These are phyloP conservation scores for Boletus reticuloceps DNA, from an alignment of 768 basidiomycete species.

Conservation along the genomic window DNA sequence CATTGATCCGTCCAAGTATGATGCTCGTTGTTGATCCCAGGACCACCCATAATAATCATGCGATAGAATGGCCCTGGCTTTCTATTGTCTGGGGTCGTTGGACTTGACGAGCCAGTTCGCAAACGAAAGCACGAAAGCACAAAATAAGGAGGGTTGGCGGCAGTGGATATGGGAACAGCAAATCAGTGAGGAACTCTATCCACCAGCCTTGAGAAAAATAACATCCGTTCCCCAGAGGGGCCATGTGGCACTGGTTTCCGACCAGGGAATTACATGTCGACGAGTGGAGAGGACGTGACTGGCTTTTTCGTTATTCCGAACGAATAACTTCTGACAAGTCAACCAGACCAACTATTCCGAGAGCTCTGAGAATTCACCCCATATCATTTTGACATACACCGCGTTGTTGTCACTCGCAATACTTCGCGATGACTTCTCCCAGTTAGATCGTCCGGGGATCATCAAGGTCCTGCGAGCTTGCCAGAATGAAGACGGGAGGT, in stretches of 20 bases:
- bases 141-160: slow-evolving; percentile 62
- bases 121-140: slow-evolving; percentile 38
- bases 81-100: slow-evolving; percentile 84
- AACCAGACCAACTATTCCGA: slow-evolving; percentile 39
- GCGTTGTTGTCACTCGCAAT: slow-evolving; percentile 81
- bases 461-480: slow-evolving; percentile 64
- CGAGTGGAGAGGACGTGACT: slow-evolving; percentile 21
- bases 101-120: slow-evolving; percentile 64
- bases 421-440: slow-evolving; percentile 79
- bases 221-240: slow-evolving; percentile 40
- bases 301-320: background rate
- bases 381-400: slow-evolving; percentile 93
- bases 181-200: slow-evolving; percentile 41
- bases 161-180: slow-evolving; percentile 93
- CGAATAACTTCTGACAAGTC: slow-evolving; percentile 5
- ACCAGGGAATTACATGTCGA: slow-evolving; percentile 71
- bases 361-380: slow-evolving; percentile 59
- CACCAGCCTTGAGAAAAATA: background rate
- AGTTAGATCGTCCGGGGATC: slow-evolving; percentile 69
- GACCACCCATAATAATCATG: slow-evolving; percentile 5
- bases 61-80: slow-evolving; percentile 74
- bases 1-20: slow-evolving; percentile 71
- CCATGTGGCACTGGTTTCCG: slow-evolving; percentile 66
- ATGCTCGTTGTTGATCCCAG: slow-evolving; percentile 11
- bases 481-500: slow-evolving; percentile 86